Evolutionary conservation across 495 filamentous ascomycete species (phyloP), one percentile per base, ranked within the genome.

Genomic region (Copromyces sp.): DNA sequence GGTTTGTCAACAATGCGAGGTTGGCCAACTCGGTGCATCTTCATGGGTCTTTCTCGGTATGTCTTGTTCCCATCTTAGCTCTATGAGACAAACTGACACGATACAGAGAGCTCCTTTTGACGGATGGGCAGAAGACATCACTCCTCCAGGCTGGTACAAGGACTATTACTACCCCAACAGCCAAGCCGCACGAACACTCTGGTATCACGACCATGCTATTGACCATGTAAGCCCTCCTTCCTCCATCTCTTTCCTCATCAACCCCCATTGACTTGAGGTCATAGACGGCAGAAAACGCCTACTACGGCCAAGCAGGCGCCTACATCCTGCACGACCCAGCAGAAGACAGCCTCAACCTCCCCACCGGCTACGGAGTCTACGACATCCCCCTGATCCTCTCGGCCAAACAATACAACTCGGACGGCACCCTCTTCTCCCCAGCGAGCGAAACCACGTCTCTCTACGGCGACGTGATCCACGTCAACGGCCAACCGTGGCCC

Each of bases 151-250:
- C 39, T 77, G 88, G 75, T 89, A 85, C 80, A 86, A 89, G 77
- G 87, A 89, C 74, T 89, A 89, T 78, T 89, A 88, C 75, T 89
- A 86, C 76, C 87, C 87, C 38, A 89, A 88, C 79, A 74, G 76
- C 41, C 84, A 88, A 70, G 70, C 75, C 47, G 84, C 80, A 4
- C 81, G 87, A 12, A 82, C 84, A 5, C 75, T 87, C n/a, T 89
- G 87, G 87, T 89, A 89, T 73, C 87, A 89, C 70, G 87, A 87
- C 74, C 86, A 89, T 72, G 85, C 85, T 41, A 73, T 82, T 38
- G 74, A 76, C 16, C 75, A 72, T 65, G 78, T 80, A 75, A 74
- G 78, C 39, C 35, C 35, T 40, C 39, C 11, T 12, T 8, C 39
- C 39, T 42, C 40, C 41, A 16, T 42, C 16, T 11, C 41, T 72